Evolutionary conservation across 495 filamentous ascomycete genomes (phyloP).

Genomic region (Corynascus novoguineensis): DNA sequence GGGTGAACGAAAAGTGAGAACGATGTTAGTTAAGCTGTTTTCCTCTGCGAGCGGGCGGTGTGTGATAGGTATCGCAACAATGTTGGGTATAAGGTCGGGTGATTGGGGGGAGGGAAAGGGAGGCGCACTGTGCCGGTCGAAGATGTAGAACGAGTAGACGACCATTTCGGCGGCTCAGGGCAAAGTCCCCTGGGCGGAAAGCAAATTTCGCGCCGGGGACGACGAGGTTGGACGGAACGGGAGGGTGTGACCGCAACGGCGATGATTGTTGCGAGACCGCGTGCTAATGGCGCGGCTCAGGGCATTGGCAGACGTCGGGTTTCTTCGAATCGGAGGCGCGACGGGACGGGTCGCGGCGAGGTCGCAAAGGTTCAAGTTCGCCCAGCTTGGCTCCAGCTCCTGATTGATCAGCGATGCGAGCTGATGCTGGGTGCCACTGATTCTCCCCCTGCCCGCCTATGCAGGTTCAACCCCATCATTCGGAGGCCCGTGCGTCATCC

Average conservation of each 20-base stretch:
- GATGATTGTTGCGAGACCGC: neutral
- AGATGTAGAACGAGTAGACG: constrained; percentile 97
- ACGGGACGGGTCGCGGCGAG: too few relatives aligned
- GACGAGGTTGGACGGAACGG: neutral
- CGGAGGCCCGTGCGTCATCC: neutral
- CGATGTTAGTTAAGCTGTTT: constrained; percentile 11
- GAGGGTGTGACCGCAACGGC: neutral
- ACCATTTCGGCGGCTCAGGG: constrained; percentile 53
- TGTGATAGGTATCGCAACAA: too few relatives aligned
- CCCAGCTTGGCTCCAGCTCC: neutral
- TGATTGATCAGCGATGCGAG: constrained; percentile 9
- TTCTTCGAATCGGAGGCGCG: constrained; percentile 12
- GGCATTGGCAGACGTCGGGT: neutral
- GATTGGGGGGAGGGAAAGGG: neutral
- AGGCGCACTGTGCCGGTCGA: constrained; percentile 84
- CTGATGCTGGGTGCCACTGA: neutral
- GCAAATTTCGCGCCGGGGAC: constrained; percentile 15
- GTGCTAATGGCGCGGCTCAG: neutral
- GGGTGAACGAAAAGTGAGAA: neutral
- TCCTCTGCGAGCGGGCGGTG: too few relatives aligned
- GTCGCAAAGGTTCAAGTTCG: neutral
- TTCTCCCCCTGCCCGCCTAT: neutral
- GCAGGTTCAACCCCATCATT: neutral
- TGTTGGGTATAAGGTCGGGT: too few relatives aligned
- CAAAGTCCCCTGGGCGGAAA: constrained; percentile 12